Evolutionary conservation across 345 rosid genomes (phyloP).

Genomic region (Gossypium ekmanianum): DNA sequence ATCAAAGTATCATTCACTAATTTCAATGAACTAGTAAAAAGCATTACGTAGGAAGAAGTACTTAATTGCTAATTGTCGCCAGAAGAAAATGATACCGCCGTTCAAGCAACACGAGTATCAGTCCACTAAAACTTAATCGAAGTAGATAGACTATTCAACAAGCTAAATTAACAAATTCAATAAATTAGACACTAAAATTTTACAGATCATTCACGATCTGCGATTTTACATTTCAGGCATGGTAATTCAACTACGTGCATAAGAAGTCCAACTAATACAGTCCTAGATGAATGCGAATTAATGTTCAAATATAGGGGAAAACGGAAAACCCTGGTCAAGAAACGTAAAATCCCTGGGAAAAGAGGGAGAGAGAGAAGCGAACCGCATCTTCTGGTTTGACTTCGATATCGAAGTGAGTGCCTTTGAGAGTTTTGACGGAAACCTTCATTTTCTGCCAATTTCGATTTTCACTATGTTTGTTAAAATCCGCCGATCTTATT

Average conservation of each 20-base stretch:
- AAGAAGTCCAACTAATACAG: not conserved
- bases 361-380: not conserved
- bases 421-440: slow-evolving; percentile 71
- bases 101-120: not conserved
- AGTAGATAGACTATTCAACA: not conserved
- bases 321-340: slow-evolving; percentile 6
- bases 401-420: slow-evolving; percentile 63
- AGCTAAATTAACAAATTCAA: not conserved
- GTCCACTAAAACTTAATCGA: not conserved
- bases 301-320: not conserved
- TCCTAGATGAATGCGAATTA: slow-evolving; percentile 9
- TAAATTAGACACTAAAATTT: not conserved
- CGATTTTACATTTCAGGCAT: not conserved
- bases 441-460: slow-evolving; percentile 51
- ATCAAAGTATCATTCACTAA: not conserved
- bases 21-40: not conserved
- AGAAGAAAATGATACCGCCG: not conserved
- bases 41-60: not conserved
- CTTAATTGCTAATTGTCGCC: not conserved
- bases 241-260: not conserved
- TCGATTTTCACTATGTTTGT: not conserved
- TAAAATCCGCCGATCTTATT: slow-evolving; percentile 8
- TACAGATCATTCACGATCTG: not conserved
- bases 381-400: slow-evolving; percentile 62
- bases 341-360: not conserved